Conservation (phyloP, 441 rosid species). For the Gossypium schwendimanii region DNA sequence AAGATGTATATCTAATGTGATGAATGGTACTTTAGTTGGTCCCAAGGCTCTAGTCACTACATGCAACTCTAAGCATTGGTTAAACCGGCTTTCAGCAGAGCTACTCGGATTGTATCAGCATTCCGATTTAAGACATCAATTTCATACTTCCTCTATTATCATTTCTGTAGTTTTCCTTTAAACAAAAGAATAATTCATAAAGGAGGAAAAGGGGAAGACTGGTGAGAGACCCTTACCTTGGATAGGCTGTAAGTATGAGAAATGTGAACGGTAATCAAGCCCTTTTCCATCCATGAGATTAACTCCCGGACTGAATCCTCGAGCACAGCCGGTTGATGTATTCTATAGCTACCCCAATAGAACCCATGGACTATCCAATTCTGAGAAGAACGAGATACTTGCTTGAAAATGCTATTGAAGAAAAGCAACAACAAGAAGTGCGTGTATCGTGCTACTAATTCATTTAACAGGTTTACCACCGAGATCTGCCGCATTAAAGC, state of each 20-base stretch:
- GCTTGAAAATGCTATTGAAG: neutral
- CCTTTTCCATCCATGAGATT: slow-evolving; percentile 69
- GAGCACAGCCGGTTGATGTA: slow-evolving; percentile 53
- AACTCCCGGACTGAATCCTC: slow-evolving; percentile 63
- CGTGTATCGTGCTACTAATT: neutral
- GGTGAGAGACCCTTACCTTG: slow-evolving; percentile 41
- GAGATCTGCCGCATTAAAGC: neutral
- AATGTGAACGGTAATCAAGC: slow-evolving; percentile 55
- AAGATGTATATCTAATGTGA: neutral
- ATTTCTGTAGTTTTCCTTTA: neutral
- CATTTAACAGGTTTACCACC: neutral
- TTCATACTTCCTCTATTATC: neutral
- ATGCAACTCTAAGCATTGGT: neutral
- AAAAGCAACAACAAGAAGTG: neutral
- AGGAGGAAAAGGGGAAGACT: neutral
- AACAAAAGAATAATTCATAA: neutral
- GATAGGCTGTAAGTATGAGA: slow-evolving; percentile 57
- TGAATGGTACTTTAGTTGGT: neutral
- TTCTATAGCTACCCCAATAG: slow-evolving; percentile 82
- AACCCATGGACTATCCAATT: slow-evolving; percentile 97
- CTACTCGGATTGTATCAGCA: neutral
- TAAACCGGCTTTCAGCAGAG: neutral
- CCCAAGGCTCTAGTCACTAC: neutral
- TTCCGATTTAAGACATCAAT: neutral
- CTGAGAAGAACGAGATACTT: slow-evolving; percentile 26